Conservation (phyloP, 1,139 yeast species). For the Hyphopichia fennica region DNA sequence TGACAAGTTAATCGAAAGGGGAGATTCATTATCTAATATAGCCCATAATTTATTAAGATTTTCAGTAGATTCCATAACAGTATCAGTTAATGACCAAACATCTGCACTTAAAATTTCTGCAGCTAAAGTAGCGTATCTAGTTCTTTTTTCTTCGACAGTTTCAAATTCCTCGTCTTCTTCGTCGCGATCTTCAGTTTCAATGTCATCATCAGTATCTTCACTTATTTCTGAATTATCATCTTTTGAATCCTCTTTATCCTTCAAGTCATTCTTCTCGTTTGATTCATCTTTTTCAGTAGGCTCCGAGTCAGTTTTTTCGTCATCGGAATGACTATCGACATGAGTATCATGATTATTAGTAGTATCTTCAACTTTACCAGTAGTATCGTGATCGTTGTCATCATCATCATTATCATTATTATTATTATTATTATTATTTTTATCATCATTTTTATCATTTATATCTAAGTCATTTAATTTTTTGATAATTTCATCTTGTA, state of each 20-base stretch:
- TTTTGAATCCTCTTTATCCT: too few species aligned
- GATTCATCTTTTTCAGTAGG: background rate
- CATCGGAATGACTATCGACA: constrained; percentile 18
- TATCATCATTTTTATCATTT: constrained; percentile 6
- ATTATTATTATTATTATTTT: background rate
- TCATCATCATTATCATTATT: background rate
- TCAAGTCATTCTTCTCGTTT: background rate
- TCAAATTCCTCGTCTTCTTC: constrained; percentile 31
- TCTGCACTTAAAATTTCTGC: constrained; percentile 91
- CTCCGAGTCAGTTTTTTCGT: constrained; percentile 1
- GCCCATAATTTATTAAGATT: constrained; percentile 77
- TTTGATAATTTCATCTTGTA: constrained; percentile 8
- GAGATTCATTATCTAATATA: constrained; percentile 55
- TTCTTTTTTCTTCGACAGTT: constrained; percentile 52
- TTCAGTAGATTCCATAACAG: constrained; percentile 74
- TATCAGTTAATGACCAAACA: constrained; percentile 92
- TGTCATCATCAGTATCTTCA: constrained; percentile 9
- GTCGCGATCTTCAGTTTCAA: constrained; percentile 15
- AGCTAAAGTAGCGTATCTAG: constrained; percentile 79
- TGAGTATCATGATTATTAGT: background rate
- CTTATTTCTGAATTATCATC: constrained; percentile 8
- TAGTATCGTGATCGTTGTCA: background rate
- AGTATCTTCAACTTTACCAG: background rate
- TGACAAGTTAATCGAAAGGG: constrained; percentile 74
- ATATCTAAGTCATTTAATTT: constrained; percentile 6